Evolutionary conservation across 257 asterid genomes (phyloP), one percentile per base, ranked within the genome.

Genomic region (Solanum rostratum): DNA sequence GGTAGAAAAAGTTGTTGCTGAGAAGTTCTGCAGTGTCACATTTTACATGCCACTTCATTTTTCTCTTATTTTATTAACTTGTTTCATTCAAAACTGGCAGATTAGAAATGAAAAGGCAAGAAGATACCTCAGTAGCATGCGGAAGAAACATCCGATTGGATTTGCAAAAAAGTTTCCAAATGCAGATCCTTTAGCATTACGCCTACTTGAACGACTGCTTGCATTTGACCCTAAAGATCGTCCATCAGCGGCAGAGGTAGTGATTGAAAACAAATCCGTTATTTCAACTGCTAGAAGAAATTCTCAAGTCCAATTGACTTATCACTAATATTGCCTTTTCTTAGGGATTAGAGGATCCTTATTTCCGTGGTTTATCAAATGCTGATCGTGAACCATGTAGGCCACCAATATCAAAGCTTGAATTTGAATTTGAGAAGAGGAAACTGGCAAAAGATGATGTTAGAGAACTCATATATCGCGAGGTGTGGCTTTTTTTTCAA

Each of bases 31-130:
- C 29, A 45, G 82, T 18, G 5, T 27, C 82, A 74, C 59, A 27
- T 74, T 74, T 74, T 46, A 74, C 81, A 46, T 74, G 81, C 57
- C 37, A 76, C 43, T 76, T 76, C 24, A 49, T 49, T 76, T 71
- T 76, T 76, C 80, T 39, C 45, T 76, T 76, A 49, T 76, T 76
- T 74, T 78, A 50, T 50, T 39, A 27, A 27, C 24, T 78, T 27
- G 43, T 82, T 87, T 90, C 71, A 83, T 57, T 79, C 84, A 91
- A 73, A 74, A 88, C 88, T 91, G 92, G 85, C 97, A 95, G 99
- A 96, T 96, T 91, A 92, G 99, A 88, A 96, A 96, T 86, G 99
- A 96, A 89, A 96, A 96, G 93, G 99, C 99, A 20, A 92, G 98
- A 91, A 90, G 99, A 89, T 96, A 96, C 87, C 97, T 96, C 50